These are phyloP conservation scores for Lactarius trivialis DNA, from an alignment of 768 basidiomycete species.

Conservation along the genomic window DNA sequence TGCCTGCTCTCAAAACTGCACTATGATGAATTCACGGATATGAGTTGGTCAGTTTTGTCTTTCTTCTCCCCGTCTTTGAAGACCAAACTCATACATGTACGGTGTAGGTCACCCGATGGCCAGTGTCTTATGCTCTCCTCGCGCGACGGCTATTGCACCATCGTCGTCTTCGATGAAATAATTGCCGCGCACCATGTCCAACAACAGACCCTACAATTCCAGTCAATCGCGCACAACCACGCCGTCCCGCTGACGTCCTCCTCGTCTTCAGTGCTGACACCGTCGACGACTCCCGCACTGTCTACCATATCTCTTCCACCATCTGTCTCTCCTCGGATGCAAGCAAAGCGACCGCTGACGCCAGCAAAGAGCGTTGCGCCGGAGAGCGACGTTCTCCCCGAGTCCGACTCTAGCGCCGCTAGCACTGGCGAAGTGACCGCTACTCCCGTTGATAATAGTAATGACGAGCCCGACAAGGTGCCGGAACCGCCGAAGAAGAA, in stretches of 20 bases:
- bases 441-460: not conserved
- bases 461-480: constrained; percentile 25
- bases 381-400: constrained; percentile 10
- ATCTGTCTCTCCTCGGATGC: constrained; percentile 19
- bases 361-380: constrained; percentile 23
- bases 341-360: constrained; percentile 27
- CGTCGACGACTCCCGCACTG: constrained; percentile 34
- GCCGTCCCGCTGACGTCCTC: constrained; percentile 52
- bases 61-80: not conserved
- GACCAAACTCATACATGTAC: not conserved
- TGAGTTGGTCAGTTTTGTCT: constrained; percentile 69
- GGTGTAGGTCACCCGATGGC: constrained; percentile 86
- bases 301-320: constrained; percentile 21
- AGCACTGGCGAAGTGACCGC: constrained; percentile 1
- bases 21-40: constrained; percentile 96
- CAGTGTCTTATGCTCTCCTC: constrained; percentile 88
- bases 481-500: constrained; percentile 78
- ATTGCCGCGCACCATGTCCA: constrained; percentile 83
- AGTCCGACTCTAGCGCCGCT: constrained; percentile 27
- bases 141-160: constrained; percentile 95
- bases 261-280: constrained; percentile 31
- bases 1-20: constrained; percentile 91
- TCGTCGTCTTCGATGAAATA: constrained; percentile 92
- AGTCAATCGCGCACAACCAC: constrained; percentile 84
- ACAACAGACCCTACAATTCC: constrained; percentile 84